phyloP scores from a whole-genome alignment of 2,329 filamentous ascomycete species.

The Colletotrichum sp. region DNA sequence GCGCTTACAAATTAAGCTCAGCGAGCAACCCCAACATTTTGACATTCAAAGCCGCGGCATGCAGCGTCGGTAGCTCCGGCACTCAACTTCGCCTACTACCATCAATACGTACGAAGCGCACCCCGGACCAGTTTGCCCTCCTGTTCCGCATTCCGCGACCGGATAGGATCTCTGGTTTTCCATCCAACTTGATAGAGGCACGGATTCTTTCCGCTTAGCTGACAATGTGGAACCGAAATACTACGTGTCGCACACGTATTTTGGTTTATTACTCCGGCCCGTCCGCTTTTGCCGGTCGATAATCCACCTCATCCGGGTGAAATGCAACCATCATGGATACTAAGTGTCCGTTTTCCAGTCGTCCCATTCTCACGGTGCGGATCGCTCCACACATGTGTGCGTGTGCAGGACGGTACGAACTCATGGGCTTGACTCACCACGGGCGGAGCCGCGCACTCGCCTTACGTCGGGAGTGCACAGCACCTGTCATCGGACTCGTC shows the following conservation, averaged over 20 bases:
- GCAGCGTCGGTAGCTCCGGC: constrained; percentile 10
- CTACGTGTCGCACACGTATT: background rate
- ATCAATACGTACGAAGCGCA: background rate
- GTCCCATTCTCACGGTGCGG: background rate
- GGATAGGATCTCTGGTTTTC: background rate
- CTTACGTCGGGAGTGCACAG: background rate
- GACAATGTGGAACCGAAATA: background rate
- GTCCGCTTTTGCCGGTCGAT: background rate
- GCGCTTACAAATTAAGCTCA: background rate
- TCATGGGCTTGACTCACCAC: background rate
- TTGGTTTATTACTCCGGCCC: background rate
- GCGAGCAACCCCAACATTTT: background rate
- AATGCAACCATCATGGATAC: background rate
- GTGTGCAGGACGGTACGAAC: background rate
- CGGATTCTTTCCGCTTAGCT: background rate
- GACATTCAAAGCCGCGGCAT: background rate
- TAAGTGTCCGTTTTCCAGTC: background rate
- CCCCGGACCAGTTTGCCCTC: background rate
- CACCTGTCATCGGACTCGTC: background rate
- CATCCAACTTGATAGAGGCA: background rate
- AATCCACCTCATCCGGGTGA: background rate
- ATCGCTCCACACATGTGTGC: background rate
- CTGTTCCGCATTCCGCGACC: background rate
- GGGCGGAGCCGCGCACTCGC: background rate
- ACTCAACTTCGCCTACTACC: background rate